Evolutionary conservation across 2,329 filamentous ascomycete species (phyloP).

Genomic region (Ciborinia camelliae): DNA sequence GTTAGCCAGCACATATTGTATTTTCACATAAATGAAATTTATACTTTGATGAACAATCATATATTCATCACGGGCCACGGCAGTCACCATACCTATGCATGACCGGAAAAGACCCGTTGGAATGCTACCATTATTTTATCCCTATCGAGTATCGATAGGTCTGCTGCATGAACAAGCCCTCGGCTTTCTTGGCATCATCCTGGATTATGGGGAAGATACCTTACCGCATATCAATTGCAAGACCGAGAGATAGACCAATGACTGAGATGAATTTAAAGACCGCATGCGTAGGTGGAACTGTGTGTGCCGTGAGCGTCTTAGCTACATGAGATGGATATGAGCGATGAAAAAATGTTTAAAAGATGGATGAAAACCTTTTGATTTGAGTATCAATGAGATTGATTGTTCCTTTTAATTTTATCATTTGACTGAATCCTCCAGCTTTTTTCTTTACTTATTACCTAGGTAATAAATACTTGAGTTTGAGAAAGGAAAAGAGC

Average conservation of each 20-base stretch:
- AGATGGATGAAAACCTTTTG: background rate
- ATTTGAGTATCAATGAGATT: background rate
- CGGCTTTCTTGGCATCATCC: constrained; percentile 10
- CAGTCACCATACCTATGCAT: no score
- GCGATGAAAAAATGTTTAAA: background rate
- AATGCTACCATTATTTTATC: background rate
- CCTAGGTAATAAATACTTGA: no score
- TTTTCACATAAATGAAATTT: no score
- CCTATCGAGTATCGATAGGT: background rate
- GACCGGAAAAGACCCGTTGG: background rate
- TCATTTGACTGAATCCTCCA: background rate
- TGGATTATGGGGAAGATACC: constrained; percentile 10
- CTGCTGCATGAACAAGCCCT: constrained; percentile 7
- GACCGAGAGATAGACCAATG: background rate
- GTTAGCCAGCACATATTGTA: no score
- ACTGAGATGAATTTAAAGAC: background rate
- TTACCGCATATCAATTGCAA: background rate
- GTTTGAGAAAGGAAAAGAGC: background rate
- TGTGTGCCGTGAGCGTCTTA: background rate
- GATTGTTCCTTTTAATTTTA: background rate
- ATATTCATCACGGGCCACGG: no score
- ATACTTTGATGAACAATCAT: no score
- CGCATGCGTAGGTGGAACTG: constrained; percentile 11
- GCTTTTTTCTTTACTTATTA: no score
- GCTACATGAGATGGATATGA: background rate